Base-by-base conservation (phyloP, 306 rosid genomes). In the Acacia melanoxylon region DNA sequence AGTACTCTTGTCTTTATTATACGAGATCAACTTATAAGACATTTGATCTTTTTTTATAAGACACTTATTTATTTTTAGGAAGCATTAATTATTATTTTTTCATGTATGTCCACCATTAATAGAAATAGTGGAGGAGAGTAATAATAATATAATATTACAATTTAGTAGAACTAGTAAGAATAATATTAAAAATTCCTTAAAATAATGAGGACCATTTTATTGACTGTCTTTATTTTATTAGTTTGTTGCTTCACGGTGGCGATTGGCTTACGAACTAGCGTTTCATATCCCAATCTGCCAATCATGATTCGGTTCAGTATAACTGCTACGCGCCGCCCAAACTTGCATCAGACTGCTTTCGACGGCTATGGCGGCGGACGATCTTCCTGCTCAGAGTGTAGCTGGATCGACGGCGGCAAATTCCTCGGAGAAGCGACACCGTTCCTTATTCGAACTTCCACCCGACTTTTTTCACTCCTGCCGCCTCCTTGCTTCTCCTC, bases 371-470 rank as follows among this genome's bases (percentile, higher is more conserved):
- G 95, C 92, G 79, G n/a, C 89, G 12, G 61, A 20, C 33, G 74
- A 61, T 79, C 75, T 77, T 49, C 80, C 75, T 33, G 69, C 85
- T 24, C 5, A 22, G 27, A 8, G 40, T 8, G 61, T 68, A 6
- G 14, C 73, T 2, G 59, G 58, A 20, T 80, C 72, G 29, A 25
- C 85, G 27, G 75, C 78, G 22, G 81, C 66, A 54, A 8, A 65
- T 67, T 35, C 81, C 40, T 82, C 79, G 58, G 97, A 83, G 45
- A 91, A 89, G 89, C 93, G 94, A 13, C 83, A 84, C 61, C 92
- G 90, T 84, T 90, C 97, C 0, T 66, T 95, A 59, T 95, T 95
- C 82, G 91, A 93, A 52, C 67, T 93, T 19, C 87, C 90, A 2
- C 17, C 89, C 2, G 63, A 75, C 79, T 93, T 90, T 88, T 95